Percentiles rank a stretch among this genome's conserved stretches.
phyloP scores from a whole-genome alignment of 768 basidiomycete species.

The Amanita rimosa region DNA sequence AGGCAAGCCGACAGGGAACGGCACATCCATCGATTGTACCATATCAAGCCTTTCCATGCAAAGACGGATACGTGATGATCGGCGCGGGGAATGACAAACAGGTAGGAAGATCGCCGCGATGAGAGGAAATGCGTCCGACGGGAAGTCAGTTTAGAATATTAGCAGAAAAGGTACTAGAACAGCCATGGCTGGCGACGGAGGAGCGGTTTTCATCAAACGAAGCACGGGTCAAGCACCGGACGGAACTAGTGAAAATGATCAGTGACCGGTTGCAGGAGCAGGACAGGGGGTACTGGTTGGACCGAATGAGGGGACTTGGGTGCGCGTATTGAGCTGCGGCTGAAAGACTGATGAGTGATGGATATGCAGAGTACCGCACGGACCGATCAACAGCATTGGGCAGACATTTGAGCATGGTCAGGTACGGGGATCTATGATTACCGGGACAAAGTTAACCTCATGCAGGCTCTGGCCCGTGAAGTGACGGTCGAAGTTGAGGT shows the following conservation, averaged over 20 bases:
- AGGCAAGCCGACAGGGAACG: conserved; percentile 83
- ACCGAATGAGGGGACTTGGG: conserved; percentile 68
- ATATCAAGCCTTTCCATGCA: conserved; percentile 84
- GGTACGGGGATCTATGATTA: conserved; percentile 15
- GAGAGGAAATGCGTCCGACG: not conserved
- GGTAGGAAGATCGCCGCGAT: conserved; percentile 23
- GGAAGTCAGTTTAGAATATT: conserved; percentile 55
- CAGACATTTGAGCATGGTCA: conserved; percentile 88
- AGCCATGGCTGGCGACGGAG: conserved; percentile 48
- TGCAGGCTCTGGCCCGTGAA: conserved; percentile 62
- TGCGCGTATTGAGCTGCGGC: conserved; percentile 22
- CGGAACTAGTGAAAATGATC: conserved; percentile 58
- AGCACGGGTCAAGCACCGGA: conserved; percentile 65
- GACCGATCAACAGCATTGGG: conserved; percentile 85
- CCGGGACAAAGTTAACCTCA: conserved; percentile 7
- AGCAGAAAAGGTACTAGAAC: conserved; percentile 47
- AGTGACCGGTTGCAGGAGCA: conserved; percentile 44
- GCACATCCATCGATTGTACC: conserved; percentile 91
- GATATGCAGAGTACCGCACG: conserved; percentile 57
- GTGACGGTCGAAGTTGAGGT: conserved; percentile 75
- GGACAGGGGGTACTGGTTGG: conserved; percentile 65
- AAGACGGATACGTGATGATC: conserved; percentile 86
- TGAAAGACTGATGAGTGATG: not conserved
- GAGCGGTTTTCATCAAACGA: conserved; percentile 63
- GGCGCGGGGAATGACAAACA: conserved; percentile 88